phyloP scores from a whole-genome alignment of 306 rosid species.

The Prunus persica region Prunus_persica_NCBIv2 NC_034013.1:13358001-13358500 shows the following conservation, averaged over 20 bases:
- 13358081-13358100: no score
- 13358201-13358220: neutral
- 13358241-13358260: neutral
- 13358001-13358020: no score
- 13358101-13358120: neutral
- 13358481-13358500: conserved; percentile 14
- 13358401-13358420: neutral
- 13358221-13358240: neutral
- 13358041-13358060: no score
- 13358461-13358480: conserved; percentile 7
- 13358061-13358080: no score
- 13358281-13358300: neutral
- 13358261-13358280: neutral
- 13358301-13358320: neutral
- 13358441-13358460: conserved; percentile 2
- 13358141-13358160: neutral
- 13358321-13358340: conserved; percentile 21
- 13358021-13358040: no score
- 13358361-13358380: neutral
- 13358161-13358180: neutral
- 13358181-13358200: neutral
- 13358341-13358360: conserved; percentile 15
- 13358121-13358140: neutral
- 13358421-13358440: neutral
- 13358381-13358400: neutral